These are phyloP conservation scores for Fusarium sublunatum DNA, from an alignment of 2,329 filamentous ascomycete species.

Conservation along the genomic window DNA sequence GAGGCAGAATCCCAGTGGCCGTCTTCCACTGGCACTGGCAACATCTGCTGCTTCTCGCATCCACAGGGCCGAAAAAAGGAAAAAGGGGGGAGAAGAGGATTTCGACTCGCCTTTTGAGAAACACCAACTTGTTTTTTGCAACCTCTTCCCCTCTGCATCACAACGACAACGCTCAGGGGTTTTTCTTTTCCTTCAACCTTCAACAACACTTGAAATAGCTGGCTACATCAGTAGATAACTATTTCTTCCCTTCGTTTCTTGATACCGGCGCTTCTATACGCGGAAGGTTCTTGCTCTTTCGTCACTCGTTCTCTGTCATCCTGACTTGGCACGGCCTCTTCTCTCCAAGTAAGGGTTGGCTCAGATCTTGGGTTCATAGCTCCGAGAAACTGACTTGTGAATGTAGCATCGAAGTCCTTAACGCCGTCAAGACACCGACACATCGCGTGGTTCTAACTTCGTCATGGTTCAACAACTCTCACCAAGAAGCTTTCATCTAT, in stretches of 20 bases:
- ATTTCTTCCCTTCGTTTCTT: neutral
- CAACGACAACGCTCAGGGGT: neutral
- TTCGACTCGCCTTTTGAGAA: neutral
- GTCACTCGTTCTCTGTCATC: neutral
- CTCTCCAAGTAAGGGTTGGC: neutral
- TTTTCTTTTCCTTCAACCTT: neutral
- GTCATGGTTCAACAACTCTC: conserved; percentile 18
- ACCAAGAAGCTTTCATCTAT: conserved; percentile 19
- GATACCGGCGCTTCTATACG: neutral
- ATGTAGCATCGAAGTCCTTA: neutral
- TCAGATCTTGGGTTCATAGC: neutral
- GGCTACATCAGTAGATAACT: neutral
- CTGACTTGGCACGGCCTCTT: neutral
- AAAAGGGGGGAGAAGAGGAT: neutral
- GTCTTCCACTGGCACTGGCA: conserved; percentile 12
- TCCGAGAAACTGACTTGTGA: neutral
- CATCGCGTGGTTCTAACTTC: neutral
- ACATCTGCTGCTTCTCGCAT: neutral
- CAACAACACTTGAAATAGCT: neutral
- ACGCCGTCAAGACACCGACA: neutral
- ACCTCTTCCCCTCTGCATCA: neutral
- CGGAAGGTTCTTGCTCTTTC: neutral
- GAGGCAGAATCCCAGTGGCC: neutral
- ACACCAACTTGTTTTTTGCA: neutral
- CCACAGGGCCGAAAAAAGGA: neutral